Evolutionary conservation across 2,329 filamentous ascomycete species (phyloP).

Genomic region (Paracorniculantispora psalliotae): DNA sequence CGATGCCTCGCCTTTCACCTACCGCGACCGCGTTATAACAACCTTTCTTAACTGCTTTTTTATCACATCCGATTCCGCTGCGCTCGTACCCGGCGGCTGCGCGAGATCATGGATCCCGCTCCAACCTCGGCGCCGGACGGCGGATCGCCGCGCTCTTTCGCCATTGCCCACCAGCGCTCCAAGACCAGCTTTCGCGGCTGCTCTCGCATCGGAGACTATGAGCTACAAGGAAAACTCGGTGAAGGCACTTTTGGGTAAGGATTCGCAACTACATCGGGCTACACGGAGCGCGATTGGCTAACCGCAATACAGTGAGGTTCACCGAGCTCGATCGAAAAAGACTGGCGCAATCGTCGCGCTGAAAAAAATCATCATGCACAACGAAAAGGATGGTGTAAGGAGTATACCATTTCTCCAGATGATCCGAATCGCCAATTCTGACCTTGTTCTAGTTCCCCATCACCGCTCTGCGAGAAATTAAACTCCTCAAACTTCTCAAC

Average conservation of each 20-base stretch:
- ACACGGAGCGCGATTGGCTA: conserved; percentile 15
- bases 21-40: neutral
- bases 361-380: conserved; percentile 99
- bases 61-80: neutral
- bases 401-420: conserved; percentile 15
- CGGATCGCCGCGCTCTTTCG: conserved; percentile 52
- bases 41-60: neutral
- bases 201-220: conserved; percentile 76
- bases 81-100: neutral
- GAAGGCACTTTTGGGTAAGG: conserved; percentile 89
- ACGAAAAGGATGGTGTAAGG: conserved; percentile 89
- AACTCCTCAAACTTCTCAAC: conserved; percentile 90
- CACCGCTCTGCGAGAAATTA: conserved; percentile 94
- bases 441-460: conserved; percentile 72
- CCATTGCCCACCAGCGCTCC: conserved; percentile 50
- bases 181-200: conserved; percentile 71
- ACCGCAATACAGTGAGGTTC: conserved; percentile 63
- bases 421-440: conserved; percentile 16
- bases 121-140: conserved; percentile 31
- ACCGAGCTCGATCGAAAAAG: conserved; percentile 75
- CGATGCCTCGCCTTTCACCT: neutral
- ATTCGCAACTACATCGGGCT: neutral
- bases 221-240: conserved; percentile 76
- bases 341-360: conserved; percentile 75
- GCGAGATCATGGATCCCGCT: conserved; percentile 25